Conservation (phyloP, 495 filamentous ascomycete species). For the Thermothielavioides terrestris region DNA sequence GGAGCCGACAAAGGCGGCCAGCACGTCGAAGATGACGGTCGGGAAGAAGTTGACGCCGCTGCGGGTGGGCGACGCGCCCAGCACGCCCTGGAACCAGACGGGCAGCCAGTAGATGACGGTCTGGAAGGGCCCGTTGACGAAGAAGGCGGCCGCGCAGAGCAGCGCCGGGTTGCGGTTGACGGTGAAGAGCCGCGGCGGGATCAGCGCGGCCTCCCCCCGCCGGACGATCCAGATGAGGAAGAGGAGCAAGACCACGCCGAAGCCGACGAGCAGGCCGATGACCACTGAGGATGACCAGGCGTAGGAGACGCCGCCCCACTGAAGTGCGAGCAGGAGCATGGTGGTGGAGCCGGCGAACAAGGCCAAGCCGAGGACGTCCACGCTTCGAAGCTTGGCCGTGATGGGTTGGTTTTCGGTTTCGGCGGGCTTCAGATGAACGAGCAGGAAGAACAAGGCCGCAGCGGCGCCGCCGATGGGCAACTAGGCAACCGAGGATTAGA, state of each 20-base stretch:
- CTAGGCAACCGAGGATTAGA: slow-evolving; percentile 9
- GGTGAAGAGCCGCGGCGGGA: background rate
- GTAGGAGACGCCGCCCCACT: background rate
- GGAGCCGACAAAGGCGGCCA: background rate
- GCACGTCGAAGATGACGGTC: background rate
- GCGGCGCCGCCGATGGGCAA: background rate
- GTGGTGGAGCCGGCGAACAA: too few species aligned
- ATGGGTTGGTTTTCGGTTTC: background rate
- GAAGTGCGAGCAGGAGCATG: background rate
- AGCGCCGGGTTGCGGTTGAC: background rate
- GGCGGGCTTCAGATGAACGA: background rate
- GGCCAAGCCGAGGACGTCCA: background rate
- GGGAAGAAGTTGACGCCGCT: background rate
- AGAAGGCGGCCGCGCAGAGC: background rate
- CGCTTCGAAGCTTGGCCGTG: background rate
- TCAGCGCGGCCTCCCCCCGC: background rate
- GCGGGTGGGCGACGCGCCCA: background rate
- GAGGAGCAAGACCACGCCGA: too few species aligned
- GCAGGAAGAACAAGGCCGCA: background rate
- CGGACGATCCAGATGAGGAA: background rate
- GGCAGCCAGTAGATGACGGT: background rate
- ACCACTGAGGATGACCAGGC: background rate
- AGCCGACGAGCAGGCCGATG: background rate
- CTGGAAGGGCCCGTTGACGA: background rate
- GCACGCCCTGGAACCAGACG: slow-evolving; percentile 4